A percentile compares a stretch with the other conserved stretches of the same genome.
These are phyloP conservation scores for Auricularia cornea DNA, from an alignment of 768 basidiomycete genomes.

Conservation along the genomic window DNA sequence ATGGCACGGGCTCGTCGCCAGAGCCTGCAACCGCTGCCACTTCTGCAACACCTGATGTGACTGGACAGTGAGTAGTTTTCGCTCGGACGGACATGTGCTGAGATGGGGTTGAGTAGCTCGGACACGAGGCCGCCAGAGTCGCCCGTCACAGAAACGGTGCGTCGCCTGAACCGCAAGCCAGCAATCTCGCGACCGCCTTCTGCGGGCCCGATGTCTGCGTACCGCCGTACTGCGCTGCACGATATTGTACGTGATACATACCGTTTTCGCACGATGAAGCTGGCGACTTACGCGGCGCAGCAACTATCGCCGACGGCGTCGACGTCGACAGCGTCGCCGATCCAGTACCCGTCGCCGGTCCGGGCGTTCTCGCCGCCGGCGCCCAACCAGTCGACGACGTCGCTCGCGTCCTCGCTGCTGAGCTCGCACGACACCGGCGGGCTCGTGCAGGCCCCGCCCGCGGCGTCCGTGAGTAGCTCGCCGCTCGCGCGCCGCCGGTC, in stretches of 20 bases:
- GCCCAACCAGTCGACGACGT: not conserved
- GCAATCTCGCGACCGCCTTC: constrained; percentile 5
- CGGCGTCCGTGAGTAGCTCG: constrained; percentile 76
- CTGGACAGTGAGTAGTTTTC: no score
- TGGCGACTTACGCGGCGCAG: not conserved
- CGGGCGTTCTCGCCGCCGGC: not conserved
- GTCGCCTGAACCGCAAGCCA: not conserved
- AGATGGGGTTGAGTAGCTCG: not conserved
- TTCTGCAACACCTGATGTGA: no score
- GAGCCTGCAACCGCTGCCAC: not conserved
- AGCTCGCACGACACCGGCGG: not conserved
- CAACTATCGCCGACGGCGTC: not conserved
- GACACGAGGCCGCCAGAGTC: not conserved
- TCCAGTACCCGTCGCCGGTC: not conserved
- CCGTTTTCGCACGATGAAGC: not conserved
- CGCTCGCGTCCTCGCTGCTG: not conserved
- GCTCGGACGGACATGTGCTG: not conserved
- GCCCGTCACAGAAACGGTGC: not conserved
- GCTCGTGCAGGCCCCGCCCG: constrained; percentile 43
- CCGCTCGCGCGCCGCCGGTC: constrained; percentile 62
- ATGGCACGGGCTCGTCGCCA: no score
- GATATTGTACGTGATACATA: constrained; percentile 3
- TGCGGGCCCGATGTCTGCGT: constrained; percentile 8
- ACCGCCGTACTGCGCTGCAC: constrained; percentile 3
- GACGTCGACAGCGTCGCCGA: not conserved